Base-by-base conservation (phyloP, 2,329 filamentous ascomycete species). In the Arthrobotrys pseudoclavata region DNA sequence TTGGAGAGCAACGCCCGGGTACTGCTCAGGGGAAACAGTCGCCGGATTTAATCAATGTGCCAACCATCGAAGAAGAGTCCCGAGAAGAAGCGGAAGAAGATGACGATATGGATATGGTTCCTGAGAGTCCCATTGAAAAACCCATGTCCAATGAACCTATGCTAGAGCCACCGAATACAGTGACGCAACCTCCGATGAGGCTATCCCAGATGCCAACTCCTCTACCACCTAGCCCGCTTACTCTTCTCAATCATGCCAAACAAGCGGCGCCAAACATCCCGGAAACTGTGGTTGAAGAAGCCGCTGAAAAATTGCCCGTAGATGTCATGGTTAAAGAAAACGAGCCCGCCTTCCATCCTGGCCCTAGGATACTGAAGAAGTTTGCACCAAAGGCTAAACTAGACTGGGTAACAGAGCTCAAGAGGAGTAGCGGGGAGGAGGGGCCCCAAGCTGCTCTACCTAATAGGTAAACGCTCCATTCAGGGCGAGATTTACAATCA, bases 151-250 rank as follows among this genome's bases (percentile, higher is more conserved):
- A 29, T 15, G 40, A 48, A 24, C 26, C 48, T 26, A 45, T 18
- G 3, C n/a, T 9, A 22, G 70, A 62, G 20, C 37, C 42, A 1
- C 40, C 52, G 7, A 40, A 37, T 10, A 68, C 67, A 22, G 61
- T 62, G 12, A 50, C 61, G 2, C 57, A 67, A 24, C 67, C 60
- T 18, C 53, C 74, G 13, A 26, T 67, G 4, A 67, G 74, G 61
- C 20, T 77, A 7, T 77, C 74, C 0, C 74, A 77, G 20, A 64
- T 77, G 61, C 74, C 74, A 12, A 77, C 74, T 0, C 74, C 74
- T 13, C 15, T 77, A 34, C 74, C 74, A 22, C 74, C 74, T 1
- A 77, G 74, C 18, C 74, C 74, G n/a, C 74, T 77, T 12, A 26
- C 69, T 6, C 67, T 77, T 26, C 40, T 77, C 3, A 45, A 61